Evolutionary conservation across 1,139 yeast genomes (phyloP).

Genomic region (Geotrichum histeridarum): DNA sequence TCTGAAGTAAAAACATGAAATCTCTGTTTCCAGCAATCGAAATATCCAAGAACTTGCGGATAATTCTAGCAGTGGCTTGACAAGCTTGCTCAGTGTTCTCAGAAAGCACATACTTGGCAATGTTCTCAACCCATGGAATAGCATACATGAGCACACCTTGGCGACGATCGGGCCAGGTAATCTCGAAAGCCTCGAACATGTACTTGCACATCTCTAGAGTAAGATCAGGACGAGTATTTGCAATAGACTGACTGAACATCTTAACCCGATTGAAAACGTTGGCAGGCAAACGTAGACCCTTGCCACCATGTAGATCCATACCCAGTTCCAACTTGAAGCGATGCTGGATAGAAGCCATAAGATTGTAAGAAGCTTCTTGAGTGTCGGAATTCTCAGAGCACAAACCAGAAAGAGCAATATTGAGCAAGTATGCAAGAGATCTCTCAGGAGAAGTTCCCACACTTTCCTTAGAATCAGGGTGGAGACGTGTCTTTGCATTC

Average conservation of each 20-base stretch:
- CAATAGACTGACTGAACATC: slow-evolving; percentile 52
- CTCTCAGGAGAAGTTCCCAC: slow-evolving; percentile 7
- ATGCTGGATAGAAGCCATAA: slow-evolving; percentile 59
- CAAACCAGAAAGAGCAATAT: slow-evolving; percentile 64
- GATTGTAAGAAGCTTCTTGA: slow-evolving; percentile 57
- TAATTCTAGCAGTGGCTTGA: slow-evolving; percentile 60
- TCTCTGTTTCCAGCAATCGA: slow-evolving; percentile 44
- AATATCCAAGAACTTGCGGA: slow-evolving; percentile 59
- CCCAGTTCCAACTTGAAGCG: slow-evolving; percentile 54
- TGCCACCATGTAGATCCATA: slow-evolving; percentile 40
- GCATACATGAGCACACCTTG: slow-evolving; percentile 51
- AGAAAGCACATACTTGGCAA: slow-evolving; percentile 48
- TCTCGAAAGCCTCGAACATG: slow-evolving; percentile 53
- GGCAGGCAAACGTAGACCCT: slow-evolving; percentile 64
- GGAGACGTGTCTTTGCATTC: slow-evolving; percentile 26
- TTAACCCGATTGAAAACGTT: slow-evolving; percentile 63
- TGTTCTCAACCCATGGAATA: slow-evolving; percentile 75
- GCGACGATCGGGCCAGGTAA: slow-evolving; percentile 37
- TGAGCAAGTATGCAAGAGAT: slow-evolving; percentile 40
- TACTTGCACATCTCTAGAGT: slow-evolving; percentile 60
- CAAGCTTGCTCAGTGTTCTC: slow-evolving; percentile 30
- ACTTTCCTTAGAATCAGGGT: slow-evolving; percentile 1
- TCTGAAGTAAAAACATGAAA: slow-evolving; percentile 49
- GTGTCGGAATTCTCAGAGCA: slow-evolving; percentile 56
- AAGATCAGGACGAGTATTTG: slow-evolving; percentile 55